Conservation (phyloP, 2,329 filamentous ascomycete species). For the Incumbomyces delicatus region DNA sequence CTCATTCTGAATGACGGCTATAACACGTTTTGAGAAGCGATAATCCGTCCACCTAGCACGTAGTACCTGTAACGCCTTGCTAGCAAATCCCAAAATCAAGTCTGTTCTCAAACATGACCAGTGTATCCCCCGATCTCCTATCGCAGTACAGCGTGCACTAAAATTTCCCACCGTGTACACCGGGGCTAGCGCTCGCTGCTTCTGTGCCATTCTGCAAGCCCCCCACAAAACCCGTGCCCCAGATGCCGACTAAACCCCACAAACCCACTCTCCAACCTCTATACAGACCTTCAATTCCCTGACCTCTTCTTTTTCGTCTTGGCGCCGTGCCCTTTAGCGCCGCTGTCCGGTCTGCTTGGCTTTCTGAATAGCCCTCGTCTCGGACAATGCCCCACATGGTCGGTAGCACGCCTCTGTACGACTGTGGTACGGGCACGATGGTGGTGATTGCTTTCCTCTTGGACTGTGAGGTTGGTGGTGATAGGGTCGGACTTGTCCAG, state of each 20-base stretch:
- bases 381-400: constrained; percentile 81
- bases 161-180: constrained; percentile 20
- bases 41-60: too few relatives aligned
- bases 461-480: constrained; percentile 32
- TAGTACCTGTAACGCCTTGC: too few relatives aligned
- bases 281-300: constrained; percentile 47
- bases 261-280: constrained; percentile 48
- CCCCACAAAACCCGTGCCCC: constrained; percentile 40
- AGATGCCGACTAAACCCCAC: constrained; percentile 47
- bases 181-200: constrained; percentile 9
- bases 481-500: constrained; percentile 41
- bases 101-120: too few relatives aligned
- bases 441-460: constrained; percentile 47
- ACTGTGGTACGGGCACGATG: constrained; percentile 63
- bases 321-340: constrained; percentile 29
- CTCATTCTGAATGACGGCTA: too few relatives aligned
- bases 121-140: too few relatives aligned
- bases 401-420: constrained; percentile 76
- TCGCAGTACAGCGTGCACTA: constrained; percentile 5
- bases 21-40: background rate
- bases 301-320: constrained; percentile 40
- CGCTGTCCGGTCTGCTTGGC: constrained; percentile 35
- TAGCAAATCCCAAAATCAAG: too few relatives aligned
- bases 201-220: constrained; percentile 18
- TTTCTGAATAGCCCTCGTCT: constrained; percentile 59